Evolutionary conservation across 257 asterid species (phyloP), one percentile per base, ranked within the genome.

Genomic region (Vinca minor): DNA sequence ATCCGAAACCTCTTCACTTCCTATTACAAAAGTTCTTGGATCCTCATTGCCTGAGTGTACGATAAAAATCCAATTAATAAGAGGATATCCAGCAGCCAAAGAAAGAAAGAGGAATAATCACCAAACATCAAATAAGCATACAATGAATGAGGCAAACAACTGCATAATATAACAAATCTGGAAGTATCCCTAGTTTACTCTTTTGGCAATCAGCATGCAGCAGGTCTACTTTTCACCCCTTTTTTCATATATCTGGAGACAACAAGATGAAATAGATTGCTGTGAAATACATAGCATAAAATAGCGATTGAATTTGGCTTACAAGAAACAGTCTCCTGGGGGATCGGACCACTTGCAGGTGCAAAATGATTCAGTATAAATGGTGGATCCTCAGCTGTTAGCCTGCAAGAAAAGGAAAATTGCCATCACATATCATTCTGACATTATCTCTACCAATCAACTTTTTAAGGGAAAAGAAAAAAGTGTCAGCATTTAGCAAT

Each of bases 401-500:
- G 46, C 88, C 97, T 90, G 82, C 73, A 78, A 54, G 52, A 65
- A 32, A 47, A 66, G 38, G 73, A 65, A 69, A 56, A 78, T 71
- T 21, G 62, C 39, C 64, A 61, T 50, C 64, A 59, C 49, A 50
- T 48, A 28, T 50, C 71, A 69, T 23, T 59, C 66, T 47, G 29
- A 68, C 32, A 7, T 52, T 20, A 57, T 57, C 32, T 63, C 32
- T 63, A 34, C 52, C 14, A 38, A 47, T 47, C 23, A 21, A 34
- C 18, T 35, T 1, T n/a, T n/a, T n/a, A n/a, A n/a, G n/a, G n/a
- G n/a, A n/a, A n/a, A 55, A 56, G 46, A 29, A 11, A 6, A 54
- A 52, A 3, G 42, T 34, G 38, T 17, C 29, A 25, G 62, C 44
- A 17, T 31, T 28, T 3, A 8, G 59, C n/a, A n/a, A n/a, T n/a